Conservation (phyloP, 495 filamentous ascomycete genomes). For the Podospora didyma region DNA sequence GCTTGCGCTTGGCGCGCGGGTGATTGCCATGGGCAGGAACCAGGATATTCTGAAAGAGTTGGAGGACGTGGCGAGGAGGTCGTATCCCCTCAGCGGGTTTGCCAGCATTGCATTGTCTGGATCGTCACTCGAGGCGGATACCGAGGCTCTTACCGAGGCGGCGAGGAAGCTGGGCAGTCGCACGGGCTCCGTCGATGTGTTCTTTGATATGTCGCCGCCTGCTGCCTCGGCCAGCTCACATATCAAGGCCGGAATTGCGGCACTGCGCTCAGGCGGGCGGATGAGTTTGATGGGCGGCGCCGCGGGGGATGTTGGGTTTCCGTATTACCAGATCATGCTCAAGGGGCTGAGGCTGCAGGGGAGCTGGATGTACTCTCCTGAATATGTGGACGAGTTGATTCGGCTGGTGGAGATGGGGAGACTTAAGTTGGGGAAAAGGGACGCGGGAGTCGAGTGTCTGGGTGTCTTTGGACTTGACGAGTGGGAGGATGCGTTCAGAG, state of each 20-base stretch:
- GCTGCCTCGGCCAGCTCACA: slow-evolving; percentile 30
- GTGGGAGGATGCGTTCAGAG: slow-evolving; percentile 13
- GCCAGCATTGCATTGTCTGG: slow-evolving; percentile 39
- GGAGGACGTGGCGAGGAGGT: slow-evolving; percentile 3
- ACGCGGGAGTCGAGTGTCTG: slow-evolving; percentile 4
- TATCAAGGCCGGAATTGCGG: slow-evolving; percentile 37
- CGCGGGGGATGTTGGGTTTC: slow-evolving; percentile 28
- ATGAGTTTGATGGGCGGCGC: slow-evolving; percentile 46
- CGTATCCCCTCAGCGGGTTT: slow-evolving; percentile 14
- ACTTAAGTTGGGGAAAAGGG: slow-evolving; percentile 25
- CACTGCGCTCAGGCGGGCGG: slow-evolving; percentile 32
- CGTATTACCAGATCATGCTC: slow-evolving; percentile 27
- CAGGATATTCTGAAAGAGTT: slow-evolving; percentile 21
- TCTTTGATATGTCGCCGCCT: slow-evolving; percentile 43
- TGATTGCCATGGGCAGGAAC: slow-evolving; percentile 48
- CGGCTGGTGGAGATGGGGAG: slow-evolving; percentile 31
- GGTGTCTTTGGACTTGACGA: slow-evolving; percentile 21
- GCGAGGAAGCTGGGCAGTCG: slow-evolving; percentile 8
- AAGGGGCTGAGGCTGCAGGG: slow-evolving; percentile 35
- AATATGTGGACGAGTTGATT: slow-evolving; percentile 25
- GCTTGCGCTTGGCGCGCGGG: slow-evolving; percentile 46
- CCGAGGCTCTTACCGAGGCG: slow-evolving; percentile 13
- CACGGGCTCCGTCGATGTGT: slow-evolving; percentile 33
- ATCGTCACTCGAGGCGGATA: slow-evolving; percentile 20
- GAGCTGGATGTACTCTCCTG: slow-evolving; percentile 40